Conservation (phyloP, 1,284 basidiomycete species). For the Irpex rosettiformis region DNA sequence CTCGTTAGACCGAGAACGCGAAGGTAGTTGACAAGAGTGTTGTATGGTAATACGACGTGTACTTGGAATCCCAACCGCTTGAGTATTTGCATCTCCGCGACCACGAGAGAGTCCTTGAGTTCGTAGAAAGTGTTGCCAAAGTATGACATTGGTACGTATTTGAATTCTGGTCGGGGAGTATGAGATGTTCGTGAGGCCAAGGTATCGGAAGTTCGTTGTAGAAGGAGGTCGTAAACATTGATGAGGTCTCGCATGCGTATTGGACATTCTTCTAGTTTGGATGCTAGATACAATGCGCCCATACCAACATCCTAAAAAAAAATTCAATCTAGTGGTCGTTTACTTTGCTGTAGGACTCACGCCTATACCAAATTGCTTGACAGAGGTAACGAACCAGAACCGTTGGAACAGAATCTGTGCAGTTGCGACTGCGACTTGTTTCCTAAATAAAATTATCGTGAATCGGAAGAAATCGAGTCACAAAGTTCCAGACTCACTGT, state of each 20-base stretch:
- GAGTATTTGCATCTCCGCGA: conserved; percentile 96
- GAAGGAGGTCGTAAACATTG: conserved; percentile 89
- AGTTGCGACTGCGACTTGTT: conserved; percentile 94
- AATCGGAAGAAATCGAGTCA: background rate
- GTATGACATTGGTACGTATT: conserved; percentile 82
- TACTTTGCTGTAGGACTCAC: conserved; percentile 44
- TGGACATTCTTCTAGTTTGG: conserved; percentile 94
- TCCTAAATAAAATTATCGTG: conserved; percentile 48
- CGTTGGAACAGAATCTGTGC: conserved; percentile 96
- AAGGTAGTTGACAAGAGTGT: conserved; percentile 93
- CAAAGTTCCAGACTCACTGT: conserved; percentile 52
- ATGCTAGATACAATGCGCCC: conserved; percentile 91
- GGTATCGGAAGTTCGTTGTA: conserved; percentile 56
- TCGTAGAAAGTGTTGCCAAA: conserved; percentile 84
- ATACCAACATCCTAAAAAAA: conserved; percentile 79
- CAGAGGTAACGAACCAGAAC: conserved; percentile 95
- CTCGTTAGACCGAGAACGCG: conserved; percentile 81
- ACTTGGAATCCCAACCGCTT: conserved; percentile 92
- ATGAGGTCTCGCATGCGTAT: conserved; percentile 90
- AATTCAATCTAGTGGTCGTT: conserved; percentile 7
- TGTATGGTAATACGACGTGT: conserved; percentile 88
- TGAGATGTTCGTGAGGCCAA: conserved; percentile 25
- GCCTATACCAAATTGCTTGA: conserved; percentile 89
- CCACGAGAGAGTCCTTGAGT: conserved; percentile 85
- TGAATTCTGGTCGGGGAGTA: conserved; percentile 43